These are phyloP conservation scores for Ceratopteris richardii DNA, from an alignment of 75 land plant genomes.

Conservation along the genomic window DNA sequence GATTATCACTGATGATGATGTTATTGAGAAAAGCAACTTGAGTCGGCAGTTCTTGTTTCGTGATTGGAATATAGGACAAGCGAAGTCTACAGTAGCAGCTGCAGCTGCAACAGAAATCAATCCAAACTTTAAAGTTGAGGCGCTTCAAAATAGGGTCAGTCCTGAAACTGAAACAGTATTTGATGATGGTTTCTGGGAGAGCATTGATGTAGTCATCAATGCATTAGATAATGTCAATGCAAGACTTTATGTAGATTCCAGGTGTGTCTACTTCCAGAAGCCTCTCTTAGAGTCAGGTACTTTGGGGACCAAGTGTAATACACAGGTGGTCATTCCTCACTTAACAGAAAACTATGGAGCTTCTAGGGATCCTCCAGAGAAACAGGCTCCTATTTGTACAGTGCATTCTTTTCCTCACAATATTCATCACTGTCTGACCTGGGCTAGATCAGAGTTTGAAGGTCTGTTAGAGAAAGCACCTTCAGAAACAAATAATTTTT, in stretches of 20 bases:
- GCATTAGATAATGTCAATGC: constrained; percentile 89
- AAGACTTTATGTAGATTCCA: constrained; percentile 81
- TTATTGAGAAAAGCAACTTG: constrained; percentile 18
- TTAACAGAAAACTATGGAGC: constrained; percentile 94
- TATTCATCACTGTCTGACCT: constrained; percentile 85
- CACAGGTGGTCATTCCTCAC: constrained; percentile 95
- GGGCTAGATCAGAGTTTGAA: constrained; percentile 96
- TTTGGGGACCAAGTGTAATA: constrained; percentile 83
- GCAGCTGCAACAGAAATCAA: constrained; percentile 28
- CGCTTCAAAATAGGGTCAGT: constrained; percentile 29
- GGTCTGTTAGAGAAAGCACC: constrained; percentile 85
- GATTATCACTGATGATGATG: constrained; percentile 15
- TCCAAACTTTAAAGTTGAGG: constrained; percentile 15
- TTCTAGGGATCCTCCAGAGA: constrained; percentile 91
- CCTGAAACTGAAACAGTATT: constrained; percentile 32
- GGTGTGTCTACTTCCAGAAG: constrained; percentile 79
- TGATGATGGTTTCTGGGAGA: constrained; percentile 69
- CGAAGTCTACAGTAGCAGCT: constrained; percentile 34
- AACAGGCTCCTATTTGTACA: constrained; percentile 98
- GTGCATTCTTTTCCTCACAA: constrained; percentile 94
- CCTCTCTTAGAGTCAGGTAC: no score
- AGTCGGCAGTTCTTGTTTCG: constrained; percentile 34
- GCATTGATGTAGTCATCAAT: constrained; percentile 63
- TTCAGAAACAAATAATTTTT: constrained; percentile 61
- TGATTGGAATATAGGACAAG: constrained; percentile 39